Base-by-base conservation (phyloP, 768 basidiomycete species). In the Leccinum sublutescens region DNA sequence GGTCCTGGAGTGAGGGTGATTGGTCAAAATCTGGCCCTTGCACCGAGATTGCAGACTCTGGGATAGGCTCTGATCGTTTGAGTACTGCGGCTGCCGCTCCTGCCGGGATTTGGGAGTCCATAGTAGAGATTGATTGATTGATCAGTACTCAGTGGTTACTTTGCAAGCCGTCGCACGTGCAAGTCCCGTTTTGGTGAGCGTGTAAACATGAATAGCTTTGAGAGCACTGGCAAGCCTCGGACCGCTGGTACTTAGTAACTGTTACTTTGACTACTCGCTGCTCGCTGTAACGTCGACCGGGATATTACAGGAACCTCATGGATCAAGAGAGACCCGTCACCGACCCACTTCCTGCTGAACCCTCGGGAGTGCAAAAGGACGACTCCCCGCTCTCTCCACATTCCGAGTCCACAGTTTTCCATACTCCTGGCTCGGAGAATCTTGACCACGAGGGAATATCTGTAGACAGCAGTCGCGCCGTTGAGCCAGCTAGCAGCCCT, bases 1-100 rank as follows among this genome's bases (percentile, higher is more conserved):
- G 82, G 36, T 82, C 77, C 48, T 87, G 78, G 27, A 99, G 77
- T 50, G 85, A 85, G 21, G 84, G 69, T 1, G 79, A 73, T n/a
- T 82, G 71, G 62, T 91, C 89, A 65, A 98, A 91, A 72, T 95
- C 82, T 11, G 97, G 97, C 0, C 97, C 97, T 69, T 86, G 77
- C 19, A 98, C 92, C 3, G 89, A 76, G 14, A 91, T 73, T 0
- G 88, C 84, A 38, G 82, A 76, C 17, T 80, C 77, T 5, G 88
- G 80, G 29, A 95, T 72, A 14, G 90, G 85, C 27, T 85, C 88
- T 5, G 92, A 94, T 47, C 80, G 84, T 67, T 86, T 83, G 33
- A 95, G 76, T 21, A 95, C 82, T n/a, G 91, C 90, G 11, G 86
- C 84, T 56, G 91, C 84, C 19, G 87, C 89, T 36, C 64, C 79